Evolutionary conservation across 441 rosid species (phyloP).

Genomic region (Croton setiger): DNA sequence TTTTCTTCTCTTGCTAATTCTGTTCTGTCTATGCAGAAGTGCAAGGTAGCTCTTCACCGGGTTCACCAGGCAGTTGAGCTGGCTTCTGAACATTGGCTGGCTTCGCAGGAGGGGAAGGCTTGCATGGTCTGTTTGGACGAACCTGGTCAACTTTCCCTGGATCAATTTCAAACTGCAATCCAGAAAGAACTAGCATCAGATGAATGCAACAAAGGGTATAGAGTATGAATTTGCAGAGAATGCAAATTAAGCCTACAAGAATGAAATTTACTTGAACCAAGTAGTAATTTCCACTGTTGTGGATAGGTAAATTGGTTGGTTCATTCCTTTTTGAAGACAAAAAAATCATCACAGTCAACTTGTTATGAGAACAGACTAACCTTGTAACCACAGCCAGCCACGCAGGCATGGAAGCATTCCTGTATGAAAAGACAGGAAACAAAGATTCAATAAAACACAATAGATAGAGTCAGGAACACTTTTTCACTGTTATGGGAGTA

Average conservation of each 20-base stretch:
- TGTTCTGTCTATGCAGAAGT: conserved; percentile 63
- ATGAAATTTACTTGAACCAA: neutral
- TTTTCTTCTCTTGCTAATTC: neutral
- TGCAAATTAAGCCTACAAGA: neutral
- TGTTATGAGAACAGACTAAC: conserved; percentile 34
- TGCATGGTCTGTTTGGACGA: conserved; percentile 68
- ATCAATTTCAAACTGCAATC: conserved; percentile 63
- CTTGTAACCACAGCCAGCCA: conserved; percentile 88
- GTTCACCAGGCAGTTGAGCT: conserved; percentile 35
- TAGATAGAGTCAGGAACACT: neutral
- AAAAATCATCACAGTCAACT: neutral
- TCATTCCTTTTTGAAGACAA: neutral
- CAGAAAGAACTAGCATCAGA: conserved; percentile 15
- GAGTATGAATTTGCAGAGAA: neutral
- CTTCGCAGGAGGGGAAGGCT: conserved; percentile 41
- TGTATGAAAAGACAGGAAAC: conserved; percentile 28
- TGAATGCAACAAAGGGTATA: conserved; percentile 5
- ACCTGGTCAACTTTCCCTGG: conserved; percentile 44
- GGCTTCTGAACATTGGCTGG: conserved; percentile 49
- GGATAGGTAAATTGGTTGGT: too few relatives aligned
- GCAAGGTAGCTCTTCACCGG: conserved; percentile 60
- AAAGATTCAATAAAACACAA: conserved; percentile 2
- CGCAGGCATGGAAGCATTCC: conserved; percentile 91
- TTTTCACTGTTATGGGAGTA: neutral
- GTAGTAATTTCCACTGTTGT: neutral